A percentile compares a stretch with the other conserved stretches of the same genome.
These are phyloP conservation scores for Fusarium veterinarium DNA, from an alignment of 2,329 filamentous ascomycete genomes.

Conservation along the genomic window DNA sequence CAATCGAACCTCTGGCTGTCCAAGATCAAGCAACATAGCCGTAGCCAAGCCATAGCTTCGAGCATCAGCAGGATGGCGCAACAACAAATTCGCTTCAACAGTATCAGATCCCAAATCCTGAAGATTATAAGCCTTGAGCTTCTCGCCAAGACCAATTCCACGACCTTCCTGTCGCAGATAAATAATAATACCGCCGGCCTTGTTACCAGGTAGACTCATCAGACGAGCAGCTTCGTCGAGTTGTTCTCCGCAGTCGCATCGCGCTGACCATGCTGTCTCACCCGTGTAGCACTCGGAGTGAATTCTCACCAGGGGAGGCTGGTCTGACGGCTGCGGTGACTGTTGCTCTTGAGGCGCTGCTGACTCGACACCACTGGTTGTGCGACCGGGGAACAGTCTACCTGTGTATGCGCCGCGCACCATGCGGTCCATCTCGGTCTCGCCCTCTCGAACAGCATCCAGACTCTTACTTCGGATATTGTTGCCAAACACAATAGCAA, in stretches of 20 bases:
- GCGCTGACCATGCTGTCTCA: conserved; percentile 97
- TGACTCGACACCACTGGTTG: conserved; percentile 72
- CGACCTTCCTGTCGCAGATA: conserved; percentile 96
- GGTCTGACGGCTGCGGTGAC: conserved; percentile 18
- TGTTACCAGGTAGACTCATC: conserved; percentile 78
- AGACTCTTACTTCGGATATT: conserved; percentile 80
- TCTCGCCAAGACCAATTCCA: conserved; percentile 93
- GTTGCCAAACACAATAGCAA: conserved; percentile 95
- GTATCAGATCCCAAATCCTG: conserved; percentile 98
- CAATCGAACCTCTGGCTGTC: conserved; percentile 80
- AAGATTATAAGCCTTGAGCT: conserved; percentile 97
- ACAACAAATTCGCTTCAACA: conserved; percentile 91
- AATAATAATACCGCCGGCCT: conserved; percentile 87
- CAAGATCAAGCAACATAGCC: conserved; percentile 90
- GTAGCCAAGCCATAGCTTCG: conserved; percentile 96
- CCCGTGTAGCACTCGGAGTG: conserved; percentile 99
- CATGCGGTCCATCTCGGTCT: conserved; percentile 92
- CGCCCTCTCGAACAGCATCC: conserved; percentile 77
- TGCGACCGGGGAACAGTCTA: conserved; percentile 85
- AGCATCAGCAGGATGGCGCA: conserved; percentile 94
- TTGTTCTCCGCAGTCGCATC: conserved; percentile 98
- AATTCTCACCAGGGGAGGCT: conserved; percentile 83
- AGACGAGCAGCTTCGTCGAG: conserved; percentile 94
- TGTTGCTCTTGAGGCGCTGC: conserved; percentile 35
- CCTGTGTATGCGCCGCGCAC: conserved; percentile 94